Evolutionary conservation across 2,329 filamentous ascomycete species (phyloP).

Genomic region (Bimuria novae-zelandiae): DNA sequence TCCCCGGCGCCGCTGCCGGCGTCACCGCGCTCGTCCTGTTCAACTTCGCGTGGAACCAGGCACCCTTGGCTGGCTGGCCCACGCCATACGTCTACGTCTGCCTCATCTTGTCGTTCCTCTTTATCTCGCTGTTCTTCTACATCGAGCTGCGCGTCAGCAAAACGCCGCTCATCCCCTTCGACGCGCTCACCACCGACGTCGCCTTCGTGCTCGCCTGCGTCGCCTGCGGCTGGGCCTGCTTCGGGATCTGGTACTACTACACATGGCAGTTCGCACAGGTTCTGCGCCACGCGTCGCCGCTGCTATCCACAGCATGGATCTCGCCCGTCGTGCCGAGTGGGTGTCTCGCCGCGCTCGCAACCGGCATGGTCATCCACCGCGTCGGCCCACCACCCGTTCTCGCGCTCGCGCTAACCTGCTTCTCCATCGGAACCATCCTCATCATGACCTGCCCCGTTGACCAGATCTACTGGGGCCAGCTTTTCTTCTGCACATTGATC

Average conservation of each 20-base stretch:
- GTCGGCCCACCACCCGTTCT: conserved; percentile 38
- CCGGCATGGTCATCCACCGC: conserved; percentile 37
- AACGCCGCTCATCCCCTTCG: conserved; percentile 63
- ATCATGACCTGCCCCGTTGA: conserved; percentile 47
- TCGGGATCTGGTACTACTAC: conserved; percentile 43
- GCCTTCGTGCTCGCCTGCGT: conserved; percentile 62
- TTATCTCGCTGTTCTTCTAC: conserved; percentile 61
- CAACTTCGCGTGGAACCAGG: conserved; percentile 72
- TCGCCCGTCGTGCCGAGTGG: conserved; percentile 36
- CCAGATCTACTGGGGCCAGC: conserved; percentile 51
- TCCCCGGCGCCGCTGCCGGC: conserved; percentile 54
- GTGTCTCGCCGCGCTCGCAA: conserved; percentile 36
- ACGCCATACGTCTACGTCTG: conserved; percentile 60
- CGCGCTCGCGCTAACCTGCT: conserved; percentile 37
- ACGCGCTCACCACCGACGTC: conserved; percentile 54
- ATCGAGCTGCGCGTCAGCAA: conserved; percentile 52
- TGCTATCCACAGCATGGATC: conserved; percentile 33
- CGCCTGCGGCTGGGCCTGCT: conserved; percentile 48
- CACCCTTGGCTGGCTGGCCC: conserved; percentile 62
- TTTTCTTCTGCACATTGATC: conserved; percentile 39
- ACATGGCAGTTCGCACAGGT: conserved; percentile 34
- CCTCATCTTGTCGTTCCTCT: conserved; percentile 61
- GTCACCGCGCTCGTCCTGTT: conserved; percentile 63
- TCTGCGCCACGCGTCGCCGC: conserved; percentile 29
- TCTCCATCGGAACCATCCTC: conserved; percentile 44